phyloP scores from a whole-genome alignment of 2,329 filamentous ascomycete genomes.

The Samsoniella hepiali region DNA sequence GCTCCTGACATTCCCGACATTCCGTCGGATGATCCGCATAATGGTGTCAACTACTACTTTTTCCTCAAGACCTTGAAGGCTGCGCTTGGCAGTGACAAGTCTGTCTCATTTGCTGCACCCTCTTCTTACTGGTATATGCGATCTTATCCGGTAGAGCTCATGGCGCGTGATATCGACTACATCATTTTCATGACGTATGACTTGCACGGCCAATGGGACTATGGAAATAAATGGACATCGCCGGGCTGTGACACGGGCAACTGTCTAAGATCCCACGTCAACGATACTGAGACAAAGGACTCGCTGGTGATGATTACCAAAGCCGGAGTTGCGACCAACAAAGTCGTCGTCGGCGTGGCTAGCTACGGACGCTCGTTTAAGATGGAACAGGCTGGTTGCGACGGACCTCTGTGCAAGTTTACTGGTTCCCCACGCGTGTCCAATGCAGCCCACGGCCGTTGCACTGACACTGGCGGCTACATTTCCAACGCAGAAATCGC shows the following conservation, averaged over 20 bases:
- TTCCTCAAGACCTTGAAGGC: not conserved
- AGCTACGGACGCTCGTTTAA: slow-evolving; percentile 33
- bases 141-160: slow-evolving; percentile 33
- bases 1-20: not conserved
- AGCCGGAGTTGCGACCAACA: slow-evolving; percentile 29
- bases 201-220: slow-evolving; percentile 32
- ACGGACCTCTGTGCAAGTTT: slow-evolving; percentile 24
- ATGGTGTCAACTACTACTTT: not conserved
- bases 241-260: slow-evolving; percentile 30
- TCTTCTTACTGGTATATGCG: slow-evolving; percentile 34
- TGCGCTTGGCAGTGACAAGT: not conserved
- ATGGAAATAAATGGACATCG: slow-evolving; percentile 27
- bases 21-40: not conserved
- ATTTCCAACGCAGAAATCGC: slow-evolving; percentile 31
- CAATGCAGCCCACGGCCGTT: slow-evolving; percentile 25
- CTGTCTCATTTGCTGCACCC: not conserved
- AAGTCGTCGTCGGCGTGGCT: slow-evolving; percentile 31
- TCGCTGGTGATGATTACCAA: slow-evolving; percentile 36
- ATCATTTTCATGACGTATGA: slow-evolving; percentile 35
- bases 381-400: slow-evolving; percentile 27
- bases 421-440: slow-evolving; percentile 23
- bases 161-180: slow-evolving; percentile 29
- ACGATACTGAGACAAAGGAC: slow-evolving; percentile 34
- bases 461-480: slow-evolving; percentile 31
- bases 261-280: slow-evolving; percentile 36